Percentiles rank a stretch among this genome's conserved stretches.
Evolutionary conservation across 2,329 filamentous ascomycete species (phyloP).

Genomic region (Fonsecaea multimorphosa): DNA sequence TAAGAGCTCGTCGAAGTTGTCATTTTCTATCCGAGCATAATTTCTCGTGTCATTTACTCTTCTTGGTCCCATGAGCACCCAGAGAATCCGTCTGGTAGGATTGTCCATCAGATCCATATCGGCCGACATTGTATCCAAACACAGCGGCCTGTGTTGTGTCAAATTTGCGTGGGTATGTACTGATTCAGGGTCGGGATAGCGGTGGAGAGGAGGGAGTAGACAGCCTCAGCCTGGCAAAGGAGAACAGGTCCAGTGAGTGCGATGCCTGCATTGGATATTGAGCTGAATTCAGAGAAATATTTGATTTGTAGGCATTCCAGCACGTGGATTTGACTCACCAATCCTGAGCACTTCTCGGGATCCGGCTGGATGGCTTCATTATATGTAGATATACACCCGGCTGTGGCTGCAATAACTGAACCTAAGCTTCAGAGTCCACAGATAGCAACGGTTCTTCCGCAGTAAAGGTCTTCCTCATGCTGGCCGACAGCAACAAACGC

Average conservation of each 20-base stretch:
- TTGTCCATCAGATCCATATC: conserved; percentile 15
- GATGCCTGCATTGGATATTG: conserved; percentile 23
- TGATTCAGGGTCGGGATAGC: conserved; percentile 31
- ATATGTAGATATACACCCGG: conserved; percentile 20
- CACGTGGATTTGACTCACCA: conserved; percentile 13
- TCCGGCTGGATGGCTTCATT: conserved; percentile 10
- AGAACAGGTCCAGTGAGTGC: conserved; percentile 26
- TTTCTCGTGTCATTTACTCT: neutral
- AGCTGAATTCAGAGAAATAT: conserved; percentile 25
- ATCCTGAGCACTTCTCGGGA: conserved; percentile 16
- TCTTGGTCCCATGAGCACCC: conserved; percentile 8
- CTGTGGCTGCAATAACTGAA: conserved; percentile 26
- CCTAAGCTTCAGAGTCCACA: conserved; percentile 29
- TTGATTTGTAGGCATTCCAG: conserved; percentile 20
- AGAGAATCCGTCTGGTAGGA: conserved; percentile 24
- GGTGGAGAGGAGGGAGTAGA: conserved; percentile 31
- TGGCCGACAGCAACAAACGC: conserved; percentile 23
- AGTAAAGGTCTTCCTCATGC: conserved; percentile 18
- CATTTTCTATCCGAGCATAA: conserved; percentile 7
- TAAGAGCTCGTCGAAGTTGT: conserved; percentile 2
- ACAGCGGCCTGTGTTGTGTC: conserved; percentile 24
- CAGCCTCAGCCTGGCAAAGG: conserved; percentile 28
- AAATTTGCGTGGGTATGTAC: conserved; percentile 34
- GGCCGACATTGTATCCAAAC: conserved; percentile 23
- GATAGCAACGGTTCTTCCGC: conserved; percentile 25